Conservation (phyloP, 2,329 filamentous ascomycete species). For the Calonectria pseudoturangicola region DNA sequence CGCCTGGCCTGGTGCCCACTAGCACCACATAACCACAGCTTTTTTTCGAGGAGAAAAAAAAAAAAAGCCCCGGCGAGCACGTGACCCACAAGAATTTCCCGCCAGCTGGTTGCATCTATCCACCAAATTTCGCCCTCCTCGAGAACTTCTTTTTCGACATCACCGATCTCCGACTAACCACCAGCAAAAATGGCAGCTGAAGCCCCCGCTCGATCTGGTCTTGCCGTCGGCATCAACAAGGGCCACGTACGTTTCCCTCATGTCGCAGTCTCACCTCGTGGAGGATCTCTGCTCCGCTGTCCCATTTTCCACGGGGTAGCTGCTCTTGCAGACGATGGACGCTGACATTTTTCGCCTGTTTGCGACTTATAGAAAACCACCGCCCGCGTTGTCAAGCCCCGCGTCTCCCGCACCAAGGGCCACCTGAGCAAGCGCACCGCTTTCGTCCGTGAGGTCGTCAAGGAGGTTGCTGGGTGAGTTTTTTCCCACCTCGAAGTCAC, state of each 20-base stretch:
- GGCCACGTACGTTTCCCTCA: constrained; percentile 74
- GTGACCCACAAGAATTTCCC: constrained; percentile 57
- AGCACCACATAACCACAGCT: constrained; percentile 2
- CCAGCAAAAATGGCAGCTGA: constrained; percentile 75
- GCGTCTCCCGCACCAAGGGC: constrained; percentile 92
- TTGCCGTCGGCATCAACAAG: constrained; percentile 78
- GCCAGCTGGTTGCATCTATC: constrained; percentile 42
- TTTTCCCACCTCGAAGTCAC: background rate
- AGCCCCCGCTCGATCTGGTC: constrained; percentile 73
- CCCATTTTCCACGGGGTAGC: constrained; percentile 52
- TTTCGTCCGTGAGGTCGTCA: constrained; percentile 97
- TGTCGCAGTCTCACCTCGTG: constrained; percentile 81
- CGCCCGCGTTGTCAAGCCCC: constrained; percentile 83
- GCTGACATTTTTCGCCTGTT: constrained; percentile 66
- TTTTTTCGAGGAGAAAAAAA: background rate
- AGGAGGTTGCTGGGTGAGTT: constrained; percentile 95
- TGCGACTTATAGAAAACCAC: constrained; percentile 83
- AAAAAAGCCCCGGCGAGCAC: constrained; percentile 51
- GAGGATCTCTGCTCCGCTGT: constrained; percentile 78
- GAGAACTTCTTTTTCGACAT: constrained; percentile 51
- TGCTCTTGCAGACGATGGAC: constrained; percentile 76
- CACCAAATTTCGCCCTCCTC: constrained; percentile 48
- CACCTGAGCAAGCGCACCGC: constrained; percentile 97
- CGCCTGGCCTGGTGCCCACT: background rate
- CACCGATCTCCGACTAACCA: constrained; percentile 58